These are phyloP conservation scores for Fusarium redolens DNA, from an alignment of 2,329 filamentous ascomycete species.

Conservation along the genomic window DNA sequence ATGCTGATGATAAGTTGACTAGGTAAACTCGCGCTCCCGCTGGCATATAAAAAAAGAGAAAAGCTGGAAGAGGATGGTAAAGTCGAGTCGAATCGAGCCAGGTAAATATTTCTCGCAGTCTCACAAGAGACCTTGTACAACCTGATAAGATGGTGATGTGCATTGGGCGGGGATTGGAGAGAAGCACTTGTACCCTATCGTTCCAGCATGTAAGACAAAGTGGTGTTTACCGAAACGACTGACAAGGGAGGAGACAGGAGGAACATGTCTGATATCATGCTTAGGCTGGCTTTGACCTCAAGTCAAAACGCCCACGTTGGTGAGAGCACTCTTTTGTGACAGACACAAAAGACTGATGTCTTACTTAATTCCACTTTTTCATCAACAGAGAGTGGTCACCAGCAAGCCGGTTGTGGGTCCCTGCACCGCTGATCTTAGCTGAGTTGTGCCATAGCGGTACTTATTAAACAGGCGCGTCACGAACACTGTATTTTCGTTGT, in stretches of 20 bases:
- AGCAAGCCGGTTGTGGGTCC: neutral
- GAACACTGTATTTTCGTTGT: neutral
- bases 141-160: neutral
- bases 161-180: neutral
- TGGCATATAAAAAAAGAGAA: neutral
- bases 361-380: neutral
- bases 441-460: neutral
- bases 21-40: neutral
- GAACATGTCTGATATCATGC: neutral
- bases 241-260: neutral
- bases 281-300: neutral
- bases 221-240: neutral
- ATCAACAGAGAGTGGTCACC: neutral
- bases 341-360: neutral
- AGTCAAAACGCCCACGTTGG: neutral
- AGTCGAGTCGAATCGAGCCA: neutral
- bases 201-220: neutral
- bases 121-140: neutral
- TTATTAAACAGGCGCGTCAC: neutral
- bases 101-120: neutral
- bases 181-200: neutral
- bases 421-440: neutral
- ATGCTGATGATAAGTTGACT: neutral
- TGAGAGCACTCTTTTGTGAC: neutral
- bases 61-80: neutral